Evolutionary conservation across 2,329 filamentous ascomycete species (phyloP).

Genomic region (Pseudogymnoascus verrucosus): DNA sequence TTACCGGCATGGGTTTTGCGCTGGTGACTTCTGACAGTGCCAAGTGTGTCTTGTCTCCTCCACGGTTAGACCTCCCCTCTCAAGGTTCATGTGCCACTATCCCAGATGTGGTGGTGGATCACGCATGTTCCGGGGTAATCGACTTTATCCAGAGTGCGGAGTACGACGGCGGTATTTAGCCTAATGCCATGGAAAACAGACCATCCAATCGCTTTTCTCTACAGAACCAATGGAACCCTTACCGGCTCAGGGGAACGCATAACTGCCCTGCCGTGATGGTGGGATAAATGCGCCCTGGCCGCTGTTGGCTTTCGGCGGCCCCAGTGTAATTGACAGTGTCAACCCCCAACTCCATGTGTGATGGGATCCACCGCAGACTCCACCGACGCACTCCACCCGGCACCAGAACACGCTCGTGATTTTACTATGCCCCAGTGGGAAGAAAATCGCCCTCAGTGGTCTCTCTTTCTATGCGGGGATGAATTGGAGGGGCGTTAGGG

Average conservation of each 20-base stretch:
- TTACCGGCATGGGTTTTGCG: background rate
- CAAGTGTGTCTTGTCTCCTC: background rate
- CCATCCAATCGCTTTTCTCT: background rate
- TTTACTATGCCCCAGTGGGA: background rate
- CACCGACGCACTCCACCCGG: background rate
- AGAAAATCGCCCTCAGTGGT: background rate
- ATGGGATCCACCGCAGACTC: background rate
- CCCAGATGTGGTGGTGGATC: background rate
- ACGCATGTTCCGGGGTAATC: background rate
- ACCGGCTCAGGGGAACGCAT: background rate
- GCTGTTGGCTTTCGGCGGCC: background rate
- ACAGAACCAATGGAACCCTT: background rate
- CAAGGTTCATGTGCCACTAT: background rate
- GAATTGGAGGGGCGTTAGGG: background rate
- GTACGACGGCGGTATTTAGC: background rate
- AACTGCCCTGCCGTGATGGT: background rate
- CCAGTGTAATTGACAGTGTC: background rate
- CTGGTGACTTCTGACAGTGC: background rate
- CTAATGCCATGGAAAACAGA: background rate
- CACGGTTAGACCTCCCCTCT: background rate
- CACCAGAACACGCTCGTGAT: conserved; percentile 1
- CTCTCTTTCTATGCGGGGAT: background rate
- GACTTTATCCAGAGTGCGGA: background rate
- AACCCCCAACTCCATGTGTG: background rate
- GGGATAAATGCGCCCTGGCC: background rate